phyloP scores from a whole-genome alignment of 1,284 basidiomycete genomes.

The Leccinum huronense region DNA sequence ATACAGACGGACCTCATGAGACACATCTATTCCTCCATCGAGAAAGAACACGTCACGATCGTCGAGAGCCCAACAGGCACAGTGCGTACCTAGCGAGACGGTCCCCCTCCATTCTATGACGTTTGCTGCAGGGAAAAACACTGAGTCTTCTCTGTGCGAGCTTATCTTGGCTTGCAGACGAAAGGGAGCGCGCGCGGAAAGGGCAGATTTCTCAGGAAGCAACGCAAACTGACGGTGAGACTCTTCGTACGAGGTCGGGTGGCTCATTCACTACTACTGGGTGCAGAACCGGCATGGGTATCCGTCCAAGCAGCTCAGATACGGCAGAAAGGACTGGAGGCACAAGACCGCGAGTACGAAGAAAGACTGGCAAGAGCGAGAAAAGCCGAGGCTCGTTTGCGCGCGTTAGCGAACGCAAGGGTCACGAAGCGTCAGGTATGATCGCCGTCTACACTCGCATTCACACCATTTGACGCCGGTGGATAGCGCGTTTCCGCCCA shows the following conservation, averaged over 20 bases:
- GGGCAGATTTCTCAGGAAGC: slow-evolving; percentile 49
- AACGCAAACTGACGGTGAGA: slow-evolving; percentile 38
- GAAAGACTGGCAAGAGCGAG: slow-evolving; percentile 59
- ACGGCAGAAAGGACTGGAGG: slow-evolving; percentile 61
- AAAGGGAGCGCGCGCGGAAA: slow-evolving; percentile 63
- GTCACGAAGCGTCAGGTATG: slow-evolving; percentile 61
- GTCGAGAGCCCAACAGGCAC: slow-evolving; percentile 59
- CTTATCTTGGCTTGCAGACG: slow-evolving; percentile 77
- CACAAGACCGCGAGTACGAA: slow-evolving; percentile 61
- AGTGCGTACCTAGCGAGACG: neutral
- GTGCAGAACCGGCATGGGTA: slow-evolving; percentile 77
- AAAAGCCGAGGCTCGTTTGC: slow-evolving; percentile 60
- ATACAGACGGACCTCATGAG: slow-evolving; percentile 91
- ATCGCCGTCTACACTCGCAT: slow-evolving; percentile 5
- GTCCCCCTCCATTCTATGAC: slow-evolving; percentile 6
- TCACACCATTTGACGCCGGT: slow-evolving; percentile 15
- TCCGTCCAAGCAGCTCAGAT: slow-evolving; percentile 72
- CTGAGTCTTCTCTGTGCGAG: slow-evolving; percentile 80
- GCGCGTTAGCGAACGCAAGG: slow-evolving; percentile 53
- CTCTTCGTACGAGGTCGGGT: slow-evolving; percentile 10
- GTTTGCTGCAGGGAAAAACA: slow-evolving; percentile 71
- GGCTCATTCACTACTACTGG: slow-evolving; percentile 12
- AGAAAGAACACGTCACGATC: slow-evolving; percentile 73
- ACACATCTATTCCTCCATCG: slow-evolving; percentile 81
- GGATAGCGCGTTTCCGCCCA: slow-evolving; percentile 24